A percentile compares a stretch with the other conserved stretches of the same genome.
Conservation (phyloP, 768 basidiomycete species). For the Trametopsis cervina region DNA sequence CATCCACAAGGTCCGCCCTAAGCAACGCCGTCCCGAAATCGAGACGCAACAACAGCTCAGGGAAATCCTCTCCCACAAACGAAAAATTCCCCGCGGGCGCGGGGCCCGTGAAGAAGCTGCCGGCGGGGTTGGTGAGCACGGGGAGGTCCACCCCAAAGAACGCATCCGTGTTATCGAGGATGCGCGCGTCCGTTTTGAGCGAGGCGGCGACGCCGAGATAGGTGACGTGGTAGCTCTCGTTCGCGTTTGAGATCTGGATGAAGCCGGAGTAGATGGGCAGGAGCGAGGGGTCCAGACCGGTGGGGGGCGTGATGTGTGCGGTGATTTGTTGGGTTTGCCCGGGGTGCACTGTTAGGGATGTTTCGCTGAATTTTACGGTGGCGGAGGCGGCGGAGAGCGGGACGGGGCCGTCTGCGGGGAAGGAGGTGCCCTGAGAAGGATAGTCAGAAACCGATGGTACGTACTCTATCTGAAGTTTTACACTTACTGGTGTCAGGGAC, state of each 20-base stretch:
- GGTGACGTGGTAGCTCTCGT: conserved; percentile 34
- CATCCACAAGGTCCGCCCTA: conserved; percentile 40
- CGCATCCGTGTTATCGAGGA: conserved; percentile 43
- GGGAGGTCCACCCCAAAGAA: conserved; percentile 42
- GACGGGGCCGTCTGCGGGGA: conserved; percentile 41
- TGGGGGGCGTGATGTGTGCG: conserved; percentile 41
- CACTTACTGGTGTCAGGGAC: conserved; percentile 36
- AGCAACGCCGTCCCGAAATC: conserved; percentile 44
- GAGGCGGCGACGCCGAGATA: conserved; percentile 39
- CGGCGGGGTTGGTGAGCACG: conserved; percentile 33
- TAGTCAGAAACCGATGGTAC: too few relatives aligned
- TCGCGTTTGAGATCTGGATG: conserved; percentile 32
- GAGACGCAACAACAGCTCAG: conserved; percentile 31
- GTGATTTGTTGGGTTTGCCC: conserved; percentile 34
- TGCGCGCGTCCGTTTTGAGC: conserved; percentile 42
- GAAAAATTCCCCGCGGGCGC: conserved; percentile 39
- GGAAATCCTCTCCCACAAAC: conserved; percentile 35
- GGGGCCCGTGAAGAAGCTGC: conserved; percentile 29
- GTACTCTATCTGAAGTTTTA: too few relatives aligned
- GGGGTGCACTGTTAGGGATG: conserved; percentile 38
- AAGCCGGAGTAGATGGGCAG: conserved; percentile 58
- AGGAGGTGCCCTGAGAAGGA: conserved; percentile 29
- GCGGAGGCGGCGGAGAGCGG: conserved; percentile 40
- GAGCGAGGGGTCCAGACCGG: conserved; percentile 30
- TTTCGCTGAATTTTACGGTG: conserved; percentile 38